Base-by-base conservation (phyloP, 768 basidiomycete genomes). In the Xerocomellus amylosporus region DNA sequence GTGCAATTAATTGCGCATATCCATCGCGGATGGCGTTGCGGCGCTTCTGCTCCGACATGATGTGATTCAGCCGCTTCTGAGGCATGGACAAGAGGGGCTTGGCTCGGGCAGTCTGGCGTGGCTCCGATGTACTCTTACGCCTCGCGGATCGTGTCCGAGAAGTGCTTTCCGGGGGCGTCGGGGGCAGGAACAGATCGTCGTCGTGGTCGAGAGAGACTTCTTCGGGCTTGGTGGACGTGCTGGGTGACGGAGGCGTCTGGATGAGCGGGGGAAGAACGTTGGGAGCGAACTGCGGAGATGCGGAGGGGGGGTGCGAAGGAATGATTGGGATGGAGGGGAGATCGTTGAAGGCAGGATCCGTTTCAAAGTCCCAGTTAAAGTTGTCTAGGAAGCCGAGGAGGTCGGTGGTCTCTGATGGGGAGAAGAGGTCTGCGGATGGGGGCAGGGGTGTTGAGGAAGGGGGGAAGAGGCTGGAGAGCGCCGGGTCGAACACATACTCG, bases 41-140 rank as follows among this genome's bases (percentile, higher is more conserved):
- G 8, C 93, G 88, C 64, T 91, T 91, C 73, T 96, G 93, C 68
- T 96, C 93, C 8, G 90, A 93, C 82, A 92, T 86, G 77, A 96
- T 94, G 75, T 96, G 92, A 68, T 94, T 93, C 15, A 91, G 81
- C 13, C 92, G 82, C 65, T 93, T 93, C 71, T 95, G 90, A 0
- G 90, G 90, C 5, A 84, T 85, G 7, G 90, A 88, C 24, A 94
- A 77, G 19, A 90, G 79, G 0, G 85, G 78, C 59, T 89, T 90
- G 20, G 78, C 49, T 55, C 78, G 76, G 42, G 75, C 61, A 22
- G 63, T 39, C 54, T 72, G 69, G 34, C 54, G 63, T 7, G 64
- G 44, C 3, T 63, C 53, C 17, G 71, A 56, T 52, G 60, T 41
- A 43, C 52, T 54, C 38, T 71, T 72, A 6, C 67, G 69, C 15